These are phyloP conservation scores for Leucosporidium yakuticum DNA, from an alignment of 768 basidiomycete genomes.

Conservation along the genomic window DNA sequence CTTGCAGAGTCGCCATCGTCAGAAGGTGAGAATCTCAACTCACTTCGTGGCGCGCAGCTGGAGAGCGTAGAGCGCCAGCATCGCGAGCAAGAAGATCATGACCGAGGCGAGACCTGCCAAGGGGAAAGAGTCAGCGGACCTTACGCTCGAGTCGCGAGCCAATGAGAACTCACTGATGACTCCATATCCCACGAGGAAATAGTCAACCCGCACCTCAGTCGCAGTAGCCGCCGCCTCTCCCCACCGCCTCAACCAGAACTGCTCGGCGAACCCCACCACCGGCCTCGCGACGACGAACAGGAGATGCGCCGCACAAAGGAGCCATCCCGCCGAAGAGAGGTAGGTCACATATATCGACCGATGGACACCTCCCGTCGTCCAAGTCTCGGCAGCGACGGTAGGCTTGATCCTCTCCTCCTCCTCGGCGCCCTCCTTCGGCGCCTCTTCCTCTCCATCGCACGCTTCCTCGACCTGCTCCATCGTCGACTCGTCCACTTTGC, in stretches of 20 bases:
- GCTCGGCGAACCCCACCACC: slow-evolving; percentile 16
- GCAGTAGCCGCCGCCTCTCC: neutral
- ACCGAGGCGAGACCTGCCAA: neutral
- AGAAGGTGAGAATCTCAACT: no score
- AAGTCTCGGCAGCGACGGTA: slow-evolving; percentile 2
- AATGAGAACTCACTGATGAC: slow-evolving; percentile 2
- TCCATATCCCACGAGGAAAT: slow-evolving; percentile 1
- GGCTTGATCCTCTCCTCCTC: neutral
- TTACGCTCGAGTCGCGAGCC: neutral
- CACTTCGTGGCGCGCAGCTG: slow-evolving; percentile 11
- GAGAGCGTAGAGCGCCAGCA: neutral
- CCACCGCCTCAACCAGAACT: slow-evolving; percentile 25
- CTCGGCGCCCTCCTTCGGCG: neutral
- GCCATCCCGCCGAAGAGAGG: slow-evolving; percentile 11
- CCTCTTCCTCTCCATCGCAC: neutral
- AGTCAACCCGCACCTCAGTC: neutral
- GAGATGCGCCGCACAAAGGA: slow-evolving; percentile 5
- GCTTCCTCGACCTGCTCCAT: neutral
- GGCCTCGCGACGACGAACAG: slow-evolving; percentile 11
- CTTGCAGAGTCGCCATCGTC: no score
- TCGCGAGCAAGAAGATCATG: neutral
- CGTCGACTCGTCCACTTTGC: neutral
- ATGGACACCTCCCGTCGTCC: slow-evolving; percentile 22
- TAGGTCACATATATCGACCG: slow-evolving; percentile 18
- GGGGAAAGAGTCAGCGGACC: neutral